Conservation (phyloP, 108 stramenopile species). For the Cyclotella cryptica region DNA sequence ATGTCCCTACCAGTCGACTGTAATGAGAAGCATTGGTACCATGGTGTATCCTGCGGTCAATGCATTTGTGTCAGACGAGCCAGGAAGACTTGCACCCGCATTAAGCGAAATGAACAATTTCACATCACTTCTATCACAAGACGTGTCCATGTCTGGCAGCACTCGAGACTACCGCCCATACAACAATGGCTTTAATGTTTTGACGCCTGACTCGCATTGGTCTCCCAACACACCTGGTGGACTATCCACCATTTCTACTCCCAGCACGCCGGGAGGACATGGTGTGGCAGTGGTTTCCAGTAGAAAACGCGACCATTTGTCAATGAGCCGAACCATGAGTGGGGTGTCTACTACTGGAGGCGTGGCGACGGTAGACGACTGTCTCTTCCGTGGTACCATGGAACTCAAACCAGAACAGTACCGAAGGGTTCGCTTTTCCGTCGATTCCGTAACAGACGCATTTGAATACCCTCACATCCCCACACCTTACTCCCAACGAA, state of each 20-base stretch:
- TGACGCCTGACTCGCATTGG: slow-evolving; percentile 50
- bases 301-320: slow-evolving; percentile 28
- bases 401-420: slow-evolving; percentile 78
- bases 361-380: slow-evolving; percentile 18
- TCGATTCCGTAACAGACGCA: slow-evolving; percentile 13
- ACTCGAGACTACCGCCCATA: slow-evolving; percentile 16
- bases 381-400: slow-evolving; percentile 46
- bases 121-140: slow-evolving; percentile 60
- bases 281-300: too few relatives aligned
- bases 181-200: slow-evolving; percentile 20
- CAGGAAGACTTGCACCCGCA: slow-evolving; percentile 72
- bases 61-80: slow-evolving; percentile 73
- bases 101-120: slow-evolving; percentile 88
- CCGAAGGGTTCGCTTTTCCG: slow-evolving; percentile 55
- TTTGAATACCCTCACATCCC: slow-evolving; percentile 77
- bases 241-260: slow-evolving; percentile 33
- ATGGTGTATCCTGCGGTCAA: slow-evolving; percentile 83
- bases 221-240: slow-evolving; percentile 51
- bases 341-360: slow-evolving; percentile 31
- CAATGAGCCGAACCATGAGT: slow-evolving; percentile 46
- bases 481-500: slow-evolving; percentile 73
- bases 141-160: slow-evolving; percentile 31
- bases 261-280: slow-evolving; percentile 32
- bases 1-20: slow-evolving; percentile 68
- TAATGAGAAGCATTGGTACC: slow-evolving; percentile 81